phyloP scores from a whole-genome alignment of 345 rosid genomes.

The Hibiscus tridactylites region DNA sequence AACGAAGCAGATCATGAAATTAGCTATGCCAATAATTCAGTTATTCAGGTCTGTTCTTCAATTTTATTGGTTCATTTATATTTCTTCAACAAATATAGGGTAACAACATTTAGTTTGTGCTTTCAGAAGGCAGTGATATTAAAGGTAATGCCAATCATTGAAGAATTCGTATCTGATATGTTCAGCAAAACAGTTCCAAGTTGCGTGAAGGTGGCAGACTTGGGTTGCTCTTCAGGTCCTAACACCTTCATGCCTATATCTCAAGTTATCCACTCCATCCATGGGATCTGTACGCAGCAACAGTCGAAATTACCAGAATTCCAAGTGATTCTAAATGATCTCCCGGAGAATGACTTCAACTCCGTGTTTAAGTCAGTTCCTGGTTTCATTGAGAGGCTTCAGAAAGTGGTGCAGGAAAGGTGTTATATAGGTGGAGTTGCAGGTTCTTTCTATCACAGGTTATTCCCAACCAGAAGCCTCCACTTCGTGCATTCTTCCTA shows the following conservation, averaged over 20 bases:
- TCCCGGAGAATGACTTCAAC: neutral
- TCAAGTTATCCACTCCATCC: neutral
- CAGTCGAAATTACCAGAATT: neutral
- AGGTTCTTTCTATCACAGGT: neutral
- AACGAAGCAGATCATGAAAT: conserved; percentile 61
- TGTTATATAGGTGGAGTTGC: neutral
- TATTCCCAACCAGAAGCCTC: conserved; percentile 51
- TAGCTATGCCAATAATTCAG: conserved; percentile 61
- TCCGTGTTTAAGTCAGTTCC: conserved; percentile 22
- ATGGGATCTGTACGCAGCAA: neutral
- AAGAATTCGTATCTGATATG: neutral
- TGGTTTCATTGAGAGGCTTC: conserved; percentile 26
- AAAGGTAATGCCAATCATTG: neutral
- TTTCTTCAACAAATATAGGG: too few relatives aligned
- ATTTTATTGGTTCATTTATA: neutral
- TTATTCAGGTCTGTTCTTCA: conserved; percentile 30
- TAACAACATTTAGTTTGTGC: neutral
- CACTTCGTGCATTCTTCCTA: conserved; percentile 67
- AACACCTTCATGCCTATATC: neutral
- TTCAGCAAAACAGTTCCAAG: neutral
- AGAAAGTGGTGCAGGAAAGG: conserved; percentile 13
- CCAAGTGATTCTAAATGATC: neutral
- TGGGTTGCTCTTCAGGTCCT: neutral
- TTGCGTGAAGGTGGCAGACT: neutral
- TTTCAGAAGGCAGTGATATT: neutral